A percentile compares a stretch with the other conserved stretches of the same genome.
phyloP scores from a whole-genome alignment of 805 yeast genomes.

The Candida arabinofermentans region DNA sequence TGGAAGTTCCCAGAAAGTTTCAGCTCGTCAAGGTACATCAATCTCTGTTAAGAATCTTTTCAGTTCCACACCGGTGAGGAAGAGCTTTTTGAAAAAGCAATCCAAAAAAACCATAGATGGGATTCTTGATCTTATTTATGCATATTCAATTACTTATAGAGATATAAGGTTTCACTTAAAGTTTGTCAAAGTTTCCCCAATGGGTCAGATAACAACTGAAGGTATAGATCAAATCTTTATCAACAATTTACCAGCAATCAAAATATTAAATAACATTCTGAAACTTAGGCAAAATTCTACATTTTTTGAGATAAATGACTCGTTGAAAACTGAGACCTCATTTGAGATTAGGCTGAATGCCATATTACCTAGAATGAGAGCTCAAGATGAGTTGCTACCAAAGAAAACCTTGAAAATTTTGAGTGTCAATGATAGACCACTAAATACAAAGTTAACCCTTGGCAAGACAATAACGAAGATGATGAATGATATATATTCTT shows the following conservation, averaged over 20 bases:
- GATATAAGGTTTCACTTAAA: constrained; percentile 30
- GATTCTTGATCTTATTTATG: constrained; percentile 22
- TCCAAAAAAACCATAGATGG: constrained; percentile 22
- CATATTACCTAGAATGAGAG: constrained; percentile 34
- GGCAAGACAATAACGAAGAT: constrained; percentile 29
- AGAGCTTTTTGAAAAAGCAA: constrained; percentile 26
- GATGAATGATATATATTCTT: constrained; percentile 23
- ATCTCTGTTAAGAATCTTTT: constrained; percentile 32
- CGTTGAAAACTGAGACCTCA: background rate
- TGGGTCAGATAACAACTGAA: constrained; percentile 10
- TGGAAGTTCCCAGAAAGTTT: constrained; percentile 15
- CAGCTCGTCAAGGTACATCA: constrained; percentile 35
- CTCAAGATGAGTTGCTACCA: constrained; percentile 22
- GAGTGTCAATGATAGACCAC: constrained; percentile 32
- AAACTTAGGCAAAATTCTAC: constrained; percentile 14
- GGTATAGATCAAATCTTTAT: constrained; percentile 11
- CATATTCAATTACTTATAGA: constrained; percentile 31
- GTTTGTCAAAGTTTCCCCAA: constrained; percentile 15
- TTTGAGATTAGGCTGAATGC: constrained; percentile 10
- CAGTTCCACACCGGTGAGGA: constrained; percentile 31
- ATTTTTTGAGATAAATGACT: constrained; percentile 13
- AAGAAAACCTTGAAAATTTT: constrained; percentile 26
- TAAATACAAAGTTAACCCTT: constrained; percentile 25
- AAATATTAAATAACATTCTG: constrained; percentile 12
- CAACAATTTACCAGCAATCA: constrained; percentile 5